Percentiles rank a stretch among this genome's conserved stretches.
Conservation (phyloP, 2,329 filamentous ascomycete genomes). For the Colletotrichum melonis region DNA sequence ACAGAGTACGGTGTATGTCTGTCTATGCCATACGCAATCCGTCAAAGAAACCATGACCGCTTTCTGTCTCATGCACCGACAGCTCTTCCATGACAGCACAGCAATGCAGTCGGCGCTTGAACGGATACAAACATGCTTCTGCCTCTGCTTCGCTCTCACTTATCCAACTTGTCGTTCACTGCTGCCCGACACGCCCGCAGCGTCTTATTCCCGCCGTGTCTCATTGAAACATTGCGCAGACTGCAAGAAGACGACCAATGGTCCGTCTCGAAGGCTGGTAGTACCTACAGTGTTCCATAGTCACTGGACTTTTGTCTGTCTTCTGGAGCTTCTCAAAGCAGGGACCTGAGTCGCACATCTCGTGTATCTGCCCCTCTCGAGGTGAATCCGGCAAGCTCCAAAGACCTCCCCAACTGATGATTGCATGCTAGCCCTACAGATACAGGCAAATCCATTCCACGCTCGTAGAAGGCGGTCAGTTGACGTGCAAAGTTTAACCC, state of each 20-base stretch:
- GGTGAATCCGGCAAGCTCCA: background rate
- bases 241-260: background rate
- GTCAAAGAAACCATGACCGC: background rate
- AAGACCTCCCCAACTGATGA: background rate
- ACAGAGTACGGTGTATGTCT: background rate
- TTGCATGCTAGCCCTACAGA: conserved; percentile 24
- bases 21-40: background rate
- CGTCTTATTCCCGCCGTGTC: background rate
- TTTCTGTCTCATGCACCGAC: conserved; percentile 21
- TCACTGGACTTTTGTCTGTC: background rate
- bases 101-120: conserved; percentile 30
- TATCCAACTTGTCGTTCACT: background rate
- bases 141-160: background rate
- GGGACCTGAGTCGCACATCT: background rate
- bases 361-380: background rate
- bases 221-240: background rate
- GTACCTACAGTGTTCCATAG: background rate
- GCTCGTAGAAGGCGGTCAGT: conserved; percentile 30
- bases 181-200: background rate
- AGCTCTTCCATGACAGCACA: conserved; percentile 27
- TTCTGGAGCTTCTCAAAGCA: background rate
- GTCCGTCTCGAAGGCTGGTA: background rate
- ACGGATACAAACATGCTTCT: conserved; percentile 14
- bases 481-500: conserved; percentile 29
- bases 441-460: conserved; percentile 2